Evolutionary conservation across 2,329 filamentous ascomycete genomes (phyloP).

Genomic region (Aspergillus quadricinctus): DNA sequence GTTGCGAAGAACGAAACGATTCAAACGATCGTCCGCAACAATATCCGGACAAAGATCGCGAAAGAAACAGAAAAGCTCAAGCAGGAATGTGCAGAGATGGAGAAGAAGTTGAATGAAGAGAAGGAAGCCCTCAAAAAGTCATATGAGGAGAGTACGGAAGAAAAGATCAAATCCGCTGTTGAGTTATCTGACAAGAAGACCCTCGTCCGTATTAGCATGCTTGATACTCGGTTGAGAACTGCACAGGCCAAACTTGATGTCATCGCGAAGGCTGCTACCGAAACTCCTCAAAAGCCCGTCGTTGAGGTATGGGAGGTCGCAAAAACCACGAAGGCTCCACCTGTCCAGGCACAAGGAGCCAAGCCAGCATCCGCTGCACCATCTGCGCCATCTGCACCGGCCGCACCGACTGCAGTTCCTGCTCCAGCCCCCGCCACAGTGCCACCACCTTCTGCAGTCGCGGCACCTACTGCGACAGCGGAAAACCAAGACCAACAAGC

Average conservation of each 20-base stretch:
- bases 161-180: constrained; percentile 55
- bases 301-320: constrained; percentile 81
- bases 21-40: constrained; percentile 50
- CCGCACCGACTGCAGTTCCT: constrained; percentile 16
- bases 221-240: constrained; percentile 62
- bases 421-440: constrained; percentile 9
- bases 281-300: constrained; percentile 80
- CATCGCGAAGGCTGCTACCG: constrained; percentile 74
- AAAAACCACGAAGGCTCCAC: constrained; percentile 58
- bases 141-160: constrained; percentile 56
- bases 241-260: constrained; percentile 70
- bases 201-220: constrained; percentile 71
- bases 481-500: constrained; percentile 3
- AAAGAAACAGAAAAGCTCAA: constrained; percentile 41
- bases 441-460: constrained; percentile 2
- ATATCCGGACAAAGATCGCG: constrained; percentile 50
- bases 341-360: constrained; percentile 30
- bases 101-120: constrained; percentile 38
- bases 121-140: constrained; percentile 41
- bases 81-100: constrained; percentile 29
- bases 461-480: neutral
- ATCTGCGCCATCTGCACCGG: constrained; percentile 18
- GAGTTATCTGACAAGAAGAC: constrained; percentile 72
- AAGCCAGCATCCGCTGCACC: constrained; percentile 24
- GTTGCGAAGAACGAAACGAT: constrained; percentile 48